Conservation (phyloP, 169 alveolate genomes). For the Pseudocohnilembus persalinus region DNA sequence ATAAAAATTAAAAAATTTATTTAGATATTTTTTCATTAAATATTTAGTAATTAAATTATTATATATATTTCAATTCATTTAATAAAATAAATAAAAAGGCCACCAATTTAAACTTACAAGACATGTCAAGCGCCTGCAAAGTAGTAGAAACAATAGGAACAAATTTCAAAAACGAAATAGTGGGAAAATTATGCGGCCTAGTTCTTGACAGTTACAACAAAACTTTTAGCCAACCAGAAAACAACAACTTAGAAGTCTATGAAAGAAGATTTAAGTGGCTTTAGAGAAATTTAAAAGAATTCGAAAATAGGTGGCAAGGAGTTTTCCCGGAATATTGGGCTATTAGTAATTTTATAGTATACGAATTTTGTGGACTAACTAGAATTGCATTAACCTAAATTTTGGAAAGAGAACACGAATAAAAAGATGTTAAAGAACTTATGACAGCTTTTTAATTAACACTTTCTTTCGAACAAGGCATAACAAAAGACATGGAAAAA, state of each 20-base stretch:
- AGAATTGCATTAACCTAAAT: conserved; percentile 51
- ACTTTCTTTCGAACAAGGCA: conserved; percentile 65
- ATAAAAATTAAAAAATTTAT: too few species aligned
- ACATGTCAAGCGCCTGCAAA: conserved; percentile 66
- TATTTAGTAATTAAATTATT: too few species aligned
- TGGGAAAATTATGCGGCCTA: conserved; percentile 50
- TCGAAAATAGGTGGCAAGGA: conserved; percentile 46
- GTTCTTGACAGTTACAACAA: conserved; percentile 56
- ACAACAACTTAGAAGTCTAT: conserved; percentile 60
- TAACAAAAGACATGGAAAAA: conserved; percentile 50
- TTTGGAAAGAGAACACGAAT: conserved; percentile 41
- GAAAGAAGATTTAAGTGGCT: conserved; percentile 80
- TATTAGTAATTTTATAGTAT: conserved; percentile 55
- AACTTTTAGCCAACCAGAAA: conserved; percentile 47
- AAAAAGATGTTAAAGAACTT: conserved; percentile 52
- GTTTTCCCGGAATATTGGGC: conserved; percentile 75
- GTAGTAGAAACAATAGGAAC: conserved; percentile 71
- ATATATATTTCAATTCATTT: too few species aligned
- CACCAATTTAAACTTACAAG: conserved; percentile 27
- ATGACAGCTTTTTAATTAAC: conserved; percentile 61
- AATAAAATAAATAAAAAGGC: conserved; percentile 1
- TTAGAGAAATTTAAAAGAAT: conserved; percentile 63
- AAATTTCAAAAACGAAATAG: conserved; percentile 52
- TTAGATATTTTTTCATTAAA: too few species aligned
- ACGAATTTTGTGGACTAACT: conserved; percentile 74